Conservation (phyloP, 805 yeast genomes). For the Lipomyces spencermartinsiae region DNA sequence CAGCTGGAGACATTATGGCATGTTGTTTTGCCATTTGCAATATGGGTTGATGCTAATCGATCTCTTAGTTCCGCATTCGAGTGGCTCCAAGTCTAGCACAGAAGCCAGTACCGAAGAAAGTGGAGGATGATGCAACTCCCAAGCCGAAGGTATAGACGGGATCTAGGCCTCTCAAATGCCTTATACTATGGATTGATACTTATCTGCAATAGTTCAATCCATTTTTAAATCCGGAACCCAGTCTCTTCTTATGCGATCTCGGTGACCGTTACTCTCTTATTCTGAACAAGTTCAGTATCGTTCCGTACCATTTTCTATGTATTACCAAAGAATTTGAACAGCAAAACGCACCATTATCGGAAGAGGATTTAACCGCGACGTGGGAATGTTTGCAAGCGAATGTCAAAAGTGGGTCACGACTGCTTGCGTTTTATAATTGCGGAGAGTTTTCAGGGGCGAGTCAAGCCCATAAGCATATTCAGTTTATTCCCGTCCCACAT, state of each 20-base stretch:
- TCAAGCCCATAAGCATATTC: constrained; percentile 90
- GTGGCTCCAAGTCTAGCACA: constrained; percentile 48
- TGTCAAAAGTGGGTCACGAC: constrained; percentile 48
- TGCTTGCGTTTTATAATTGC: constrained; percentile 86
- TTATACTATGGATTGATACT: constrained; percentile 13
- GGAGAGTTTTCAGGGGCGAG: constrained; percentile 94
- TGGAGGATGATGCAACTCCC: constrained; percentile 19
- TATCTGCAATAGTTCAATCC: constrained; percentile 57
- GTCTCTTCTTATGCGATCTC: constrained; percentile 61
- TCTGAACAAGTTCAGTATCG: constrained; percentile 86
- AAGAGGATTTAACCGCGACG: constrained; percentile 69
- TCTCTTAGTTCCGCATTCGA: constrained; percentile 45
- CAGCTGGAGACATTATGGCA: constrained; percentile 43
- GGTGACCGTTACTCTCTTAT: constrained; percentile 65
- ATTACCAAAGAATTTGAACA: constrained; percentile 76
- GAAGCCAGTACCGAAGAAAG: constrained; percentile 44
- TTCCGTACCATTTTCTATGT: constrained; percentile 76
- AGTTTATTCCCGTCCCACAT: constrained; percentile 75
- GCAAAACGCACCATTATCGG: constrained; percentile 74
- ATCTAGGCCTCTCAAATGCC: constrained; percentile 5
- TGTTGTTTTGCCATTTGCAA: constrained; percentile 20
- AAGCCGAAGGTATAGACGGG: constrained; percentile 7
- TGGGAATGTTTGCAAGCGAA: constrained; percentile 57
- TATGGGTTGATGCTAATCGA: constrained; percentile 12
- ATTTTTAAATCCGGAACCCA: constrained; percentile 79